Percentiles rank a stretch among this genome's conserved stretches.
Evolutionary conservation across 768 basidiomycete genomes (phyloP).

Genomic region (Psilocybe cyanescens): DNA sequence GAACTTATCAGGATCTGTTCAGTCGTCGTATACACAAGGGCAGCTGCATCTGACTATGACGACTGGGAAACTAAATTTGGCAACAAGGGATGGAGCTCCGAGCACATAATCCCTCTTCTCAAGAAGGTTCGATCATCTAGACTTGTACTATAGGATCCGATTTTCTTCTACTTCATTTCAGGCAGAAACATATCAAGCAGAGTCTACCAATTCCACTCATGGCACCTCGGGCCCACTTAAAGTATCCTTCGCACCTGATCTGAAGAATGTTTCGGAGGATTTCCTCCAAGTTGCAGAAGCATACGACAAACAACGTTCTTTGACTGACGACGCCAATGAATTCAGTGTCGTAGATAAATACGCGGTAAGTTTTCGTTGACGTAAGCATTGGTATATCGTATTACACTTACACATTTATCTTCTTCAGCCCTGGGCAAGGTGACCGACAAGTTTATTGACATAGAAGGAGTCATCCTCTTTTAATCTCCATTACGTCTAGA

Average conservation of each 20-base stretch:
- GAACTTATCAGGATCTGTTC: neutral
- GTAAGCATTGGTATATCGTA: neutral
- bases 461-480: neutral
- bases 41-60: slow-evolving; percentile 66
- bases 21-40: slow-evolving; percentile 62
- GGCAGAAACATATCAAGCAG: slow-evolving; percentile 46
- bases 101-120: slow-evolving; percentile 57
- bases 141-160: neutral
- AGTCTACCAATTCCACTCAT: slow-evolving; percentile 38
- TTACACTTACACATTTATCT: neutral
- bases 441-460: neutral
- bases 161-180: slow-evolving; percentile 18
- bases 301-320: slow-evolving; percentile 51
- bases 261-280: slow-evolving; percentile 43
- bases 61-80: slow-evolving; percentile 56
- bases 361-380: slow-evolving; percentile 38
- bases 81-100: slow-evolving; percentile 65
- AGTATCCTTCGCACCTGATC: slow-evolving; percentile 44
- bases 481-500: slow-evolving; percentile 33
- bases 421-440: slow-evolving; percentile 59
- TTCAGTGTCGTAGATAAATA: slow-evolving; percentile 48
- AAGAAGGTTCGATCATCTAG: slow-evolving; percentile 46
- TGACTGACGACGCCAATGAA: slow-evolving; percentile 52
- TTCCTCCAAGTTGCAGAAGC: slow-evolving; percentile 23
- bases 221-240: slow-evolving; percentile 57